Conservation (phyloP, 1,139 yeast species). For the Yamadazyma dushanensis region DNA sequence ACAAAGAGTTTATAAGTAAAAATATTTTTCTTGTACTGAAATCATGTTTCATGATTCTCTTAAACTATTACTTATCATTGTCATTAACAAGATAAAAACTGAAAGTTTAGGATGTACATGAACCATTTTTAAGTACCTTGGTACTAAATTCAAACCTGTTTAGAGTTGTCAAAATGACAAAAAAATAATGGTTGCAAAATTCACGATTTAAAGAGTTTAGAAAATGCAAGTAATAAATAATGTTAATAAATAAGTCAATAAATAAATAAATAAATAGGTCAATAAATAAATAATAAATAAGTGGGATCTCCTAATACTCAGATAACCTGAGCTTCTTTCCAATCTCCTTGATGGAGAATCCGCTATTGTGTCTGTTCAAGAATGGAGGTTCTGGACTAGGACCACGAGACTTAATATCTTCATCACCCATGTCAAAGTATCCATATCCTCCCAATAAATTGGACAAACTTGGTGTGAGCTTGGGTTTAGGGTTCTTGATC, state of each 20-base stretch:
- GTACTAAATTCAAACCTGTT: background rate
- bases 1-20: too few relatives aligned
- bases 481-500: conserved; percentile 17
- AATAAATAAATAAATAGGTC: conserved; percentile 9
- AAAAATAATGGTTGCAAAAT: background rate
- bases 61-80: too few relatives aligned
- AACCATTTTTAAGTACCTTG: background rate
- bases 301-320: conserved; percentile 51
- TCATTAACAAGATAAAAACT: background rate
- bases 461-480: conserved; percentile 21
- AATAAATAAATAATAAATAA: conserved; percentile 2
- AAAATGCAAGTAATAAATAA: conserved; percentile 9
- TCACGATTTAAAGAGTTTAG: conserved; percentile 1
- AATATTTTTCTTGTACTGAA: too few relatives aligned
- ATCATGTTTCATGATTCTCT: too few relatives aligned
- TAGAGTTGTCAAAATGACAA: too few relatives aligned
- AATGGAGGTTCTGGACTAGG: conserved; percentile 68
- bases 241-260: conserved; percentile 8
- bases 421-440: conserved; percentile 73
- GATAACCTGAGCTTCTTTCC: conserved; percentile 74
- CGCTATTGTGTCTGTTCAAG: conserved; percentile 42
- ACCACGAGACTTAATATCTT: conserved; percentile 67
- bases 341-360: conserved; percentile 59
- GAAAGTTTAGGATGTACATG: background rate
- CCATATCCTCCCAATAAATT: conserved; percentile 80